Base-by-base conservation (phyloP, 2,329 filamentous ascomycete species). In the Lanzia echinophila region DNA sequence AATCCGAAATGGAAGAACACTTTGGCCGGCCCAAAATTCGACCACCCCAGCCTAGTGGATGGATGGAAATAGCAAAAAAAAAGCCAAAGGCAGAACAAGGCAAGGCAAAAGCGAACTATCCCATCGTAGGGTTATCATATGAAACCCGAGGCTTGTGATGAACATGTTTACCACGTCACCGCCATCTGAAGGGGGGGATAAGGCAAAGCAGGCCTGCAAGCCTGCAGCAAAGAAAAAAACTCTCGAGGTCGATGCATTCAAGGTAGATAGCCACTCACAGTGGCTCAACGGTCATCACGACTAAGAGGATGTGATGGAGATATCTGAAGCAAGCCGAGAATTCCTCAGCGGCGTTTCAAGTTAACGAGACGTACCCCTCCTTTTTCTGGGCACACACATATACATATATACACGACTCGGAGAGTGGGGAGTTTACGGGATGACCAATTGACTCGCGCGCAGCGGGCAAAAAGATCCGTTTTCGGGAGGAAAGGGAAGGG, bases 271-370 rank as follows among this genome's bases (percentile, higher is more conserved):
- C 24, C 33, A 47, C 17, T 47, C 22, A 41, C 43, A 38, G 22
- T 15, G 20, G 36, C 36, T 17, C 36, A 20, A 39, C 17, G 38
- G 42, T 11, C 50, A 31, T 52, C 24, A 32, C n/a, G 15, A 38
- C 17, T 20, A 22, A 39, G 17, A 49, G 11, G 24, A 28, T 28
- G 24, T 28, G 24, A 28, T 24, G 42, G 39, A 33, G 32, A 52
- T 47, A 48, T 56, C 55, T 60, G 60, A 62, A 50, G 58, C 60
- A 59, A 58, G 53, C 56, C 60, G 58, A 62, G 56, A 47, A 53
- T 43, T 55, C 60, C 61, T 61, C 61, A 64, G 60, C 52, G 34
- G 44, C 47, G 62, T 64, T 64, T 64, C 62, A 63, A 24, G 17
- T 62, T 45, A 47, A 58, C n/a, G 38, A 32, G 17, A 17, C n/a